Conservation (phyloP, 2,329 filamentous ascomycete species). For the Hypoxylon sp. region DNA sequence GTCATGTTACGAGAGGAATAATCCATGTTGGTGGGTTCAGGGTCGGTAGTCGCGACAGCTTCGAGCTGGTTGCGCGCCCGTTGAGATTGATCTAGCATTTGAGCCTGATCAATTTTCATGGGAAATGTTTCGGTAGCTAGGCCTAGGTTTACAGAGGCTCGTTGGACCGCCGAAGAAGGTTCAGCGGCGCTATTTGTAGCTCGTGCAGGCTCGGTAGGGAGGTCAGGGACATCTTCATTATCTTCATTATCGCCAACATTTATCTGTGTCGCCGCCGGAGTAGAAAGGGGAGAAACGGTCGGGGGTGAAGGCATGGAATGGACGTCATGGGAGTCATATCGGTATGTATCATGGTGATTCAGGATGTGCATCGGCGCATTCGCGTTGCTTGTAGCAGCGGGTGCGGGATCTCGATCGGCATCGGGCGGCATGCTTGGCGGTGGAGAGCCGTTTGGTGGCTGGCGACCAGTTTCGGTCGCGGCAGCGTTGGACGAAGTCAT, state of each 20-base stretch:
- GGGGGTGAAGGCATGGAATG: conserved; percentile 54
- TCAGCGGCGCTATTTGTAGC: conserved; percentile 33
- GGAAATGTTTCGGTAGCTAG: conserved; percentile 33
- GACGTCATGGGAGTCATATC: conserved; percentile 42
- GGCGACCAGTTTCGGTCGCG: conserved; percentile 52
- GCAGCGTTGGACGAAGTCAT: conserved; percentile 72
- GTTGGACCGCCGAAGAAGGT: conserved; percentile 34
- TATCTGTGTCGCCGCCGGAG: conserved; percentile 53
- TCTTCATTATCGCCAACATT: conserved; percentile 53
- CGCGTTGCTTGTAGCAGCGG: conserved; percentile 28
- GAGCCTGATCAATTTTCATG: conserved; percentile 28
- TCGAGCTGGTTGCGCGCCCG: conserved; percentile 47
- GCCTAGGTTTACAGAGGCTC: conserved; percentile 27
- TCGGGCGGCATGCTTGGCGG: conserved; percentile 27
- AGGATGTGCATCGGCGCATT: conserved; percentile 44
- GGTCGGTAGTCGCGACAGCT: conserved; percentile 55
- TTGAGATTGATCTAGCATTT: conserved; percentile 31
- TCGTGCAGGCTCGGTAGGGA: conserved; percentile 43
- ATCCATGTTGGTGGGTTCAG: conserved; percentile 48
- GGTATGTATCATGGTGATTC: conserved; percentile 28
- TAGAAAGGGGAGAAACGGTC: conserved; percentile 57
- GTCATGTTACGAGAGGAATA: conserved; percentile 46
- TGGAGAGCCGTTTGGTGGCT: conserved; percentile 32
- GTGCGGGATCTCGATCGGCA: conserved; percentile 25
- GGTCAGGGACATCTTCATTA: conserved; percentile 46